Conservation (phyloP, 495 filamentous ascomycete species). For the Talaromyces wortmannii region DNA sequence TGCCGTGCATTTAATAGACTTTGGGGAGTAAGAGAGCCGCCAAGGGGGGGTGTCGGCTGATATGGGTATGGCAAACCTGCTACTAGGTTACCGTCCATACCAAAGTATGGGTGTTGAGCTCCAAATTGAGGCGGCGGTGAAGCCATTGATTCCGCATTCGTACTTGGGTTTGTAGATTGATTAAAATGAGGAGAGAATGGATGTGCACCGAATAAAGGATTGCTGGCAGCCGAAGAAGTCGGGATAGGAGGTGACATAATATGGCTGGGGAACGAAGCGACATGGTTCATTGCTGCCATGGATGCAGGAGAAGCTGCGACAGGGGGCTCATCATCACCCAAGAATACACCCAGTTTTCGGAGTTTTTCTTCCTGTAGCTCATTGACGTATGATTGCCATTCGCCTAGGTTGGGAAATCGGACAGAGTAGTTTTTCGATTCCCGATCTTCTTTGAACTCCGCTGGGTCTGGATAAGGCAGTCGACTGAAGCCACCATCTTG, state of each 20-base stretch:
- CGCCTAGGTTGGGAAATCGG: slow-evolving; percentile 65
- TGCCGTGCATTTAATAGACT: slow-evolving; percentile 35
- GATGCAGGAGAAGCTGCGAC: slow-evolving; percentile 69
- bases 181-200: slow-evolving; percentile 39
- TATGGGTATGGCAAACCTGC: slow-evolving; percentile 33
- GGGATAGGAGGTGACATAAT: slow-evolving; percentile 50
- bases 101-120: slow-evolving; percentile 35
- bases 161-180: slow-evolving; percentile 49
- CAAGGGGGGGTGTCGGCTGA: slow-evolving; percentile 37
- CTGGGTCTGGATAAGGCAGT: slow-evolving; percentile 61
- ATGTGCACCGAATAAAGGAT: slow-evolving; percentile 27
- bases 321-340: slow-evolving; percentile 61
- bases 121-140: slow-evolving; percentile 47
- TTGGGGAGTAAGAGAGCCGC: slow-evolving; percentile 36
- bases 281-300: slow-evolving; percentile 56
- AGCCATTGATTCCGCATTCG: slow-evolving; percentile 50
- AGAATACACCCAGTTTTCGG: slow-evolving; percentile 76
- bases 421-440: slow-evolving; percentile 49
- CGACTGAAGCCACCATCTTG: slow-evolving; percentile 55
- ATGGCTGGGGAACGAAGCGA: slow-evolving; percentile 48
- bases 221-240: slow-evolving; percentile 36
- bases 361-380: slow-evolving; percentile 83
- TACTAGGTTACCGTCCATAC: slow-evolving; percentile 31
- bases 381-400: slow-evolving; percentile 80
- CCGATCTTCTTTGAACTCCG: slow-evolving; percentile 49